Evolutionary conservation across 2,329 filamentous ascomycete species (phyloP), one percentile per base, ranked within the genome.

Genomic region (Aureobasidium zeae): DNA sequence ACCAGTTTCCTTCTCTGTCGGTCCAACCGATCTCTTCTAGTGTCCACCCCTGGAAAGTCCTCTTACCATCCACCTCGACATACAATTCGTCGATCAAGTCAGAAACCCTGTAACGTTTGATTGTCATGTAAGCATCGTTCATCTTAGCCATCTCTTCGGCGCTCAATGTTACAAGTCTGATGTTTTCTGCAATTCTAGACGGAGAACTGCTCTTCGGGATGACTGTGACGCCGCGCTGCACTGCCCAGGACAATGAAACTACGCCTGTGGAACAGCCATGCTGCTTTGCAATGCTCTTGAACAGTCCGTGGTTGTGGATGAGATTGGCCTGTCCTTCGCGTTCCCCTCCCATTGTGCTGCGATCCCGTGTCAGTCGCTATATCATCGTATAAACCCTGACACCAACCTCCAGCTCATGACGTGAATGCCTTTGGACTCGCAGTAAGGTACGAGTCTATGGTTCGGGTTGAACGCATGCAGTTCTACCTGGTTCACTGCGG

Each of bases 401-500:
- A n/a, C 10, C 63, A 62, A 43, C 61, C 26, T 64, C 66, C 83
- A 85, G 11, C 80, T 79, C 49, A 82, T 78, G 56, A 83, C 64
- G 57, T 81, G 74, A 47, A 85, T 81, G 45, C 73, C 73, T 60
- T 79, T 77, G 44, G 69, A 64, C 46, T 71, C 71, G 68, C 77
- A 83, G 30, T 36, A 47, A 10, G 38, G 30, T 16, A 42, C 36
- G 12, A 47, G 37, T 17, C 36, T 29, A 5, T 31, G 15, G 11
- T 33, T 17, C 12, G 30, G 38, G 16, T 42, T 42, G 24, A 42
- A 58, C 8, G 57, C 55, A 35, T 60, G 57, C 28, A 54, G 37
- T 46, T 60, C 57, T 29, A 59, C 48, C 42, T 59, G 56, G 28
- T 59, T 57, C 21, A 53, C 53, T 5, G 49, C 46, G 3, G 55